Evolutionary conservation across 2,329 filamentous ascomycete species (phyloP).

Genomic region (Teratosphaeriaceae sp.): DNA sequence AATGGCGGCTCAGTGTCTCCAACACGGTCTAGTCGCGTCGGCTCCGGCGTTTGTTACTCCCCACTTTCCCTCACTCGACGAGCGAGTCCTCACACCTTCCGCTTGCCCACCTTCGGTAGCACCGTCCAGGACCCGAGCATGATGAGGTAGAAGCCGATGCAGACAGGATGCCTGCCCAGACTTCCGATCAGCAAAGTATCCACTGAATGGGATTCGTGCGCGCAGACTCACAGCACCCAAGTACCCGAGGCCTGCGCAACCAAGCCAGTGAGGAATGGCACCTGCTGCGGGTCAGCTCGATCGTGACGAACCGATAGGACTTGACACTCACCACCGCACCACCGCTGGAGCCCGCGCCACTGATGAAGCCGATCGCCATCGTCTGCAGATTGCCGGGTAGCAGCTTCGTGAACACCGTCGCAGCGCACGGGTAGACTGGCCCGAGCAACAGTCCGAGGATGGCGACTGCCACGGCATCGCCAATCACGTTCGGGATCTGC

Average conservation of each 20-base stretch:
- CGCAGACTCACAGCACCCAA: no score
- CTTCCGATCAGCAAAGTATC: no score
- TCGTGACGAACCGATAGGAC: background rate
- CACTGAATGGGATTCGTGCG: no score
- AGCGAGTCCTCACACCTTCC: no score
- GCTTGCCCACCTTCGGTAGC: slow-evolving; percentile 47
- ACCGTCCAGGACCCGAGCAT: slow-evolving; percentile 62
- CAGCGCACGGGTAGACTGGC: slow-evolving; percentile 70
- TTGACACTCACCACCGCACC: slow-evolving; percentile 52
- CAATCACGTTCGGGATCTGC: slow-evolving; percentile 68
- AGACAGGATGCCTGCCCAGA: slow-evolving; percentile 58
- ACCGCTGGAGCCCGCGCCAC: slow-evolving; percentile 62
- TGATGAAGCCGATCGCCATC: slow-evolving; percentile 60
- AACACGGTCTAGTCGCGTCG: no score
- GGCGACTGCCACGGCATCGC: slow-evolving; percentile 49
- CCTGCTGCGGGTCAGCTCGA: slow-evolving; percentile 4
- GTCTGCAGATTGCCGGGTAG: slow-evolving; percentile 56
- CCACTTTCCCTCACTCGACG: no score
- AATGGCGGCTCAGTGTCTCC: no score
- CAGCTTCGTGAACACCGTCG: slow-evolving; percentile 55
- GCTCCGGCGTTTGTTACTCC: no score
- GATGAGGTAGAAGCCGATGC: slow-evolving; percentile 55
- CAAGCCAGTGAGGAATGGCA: no score
- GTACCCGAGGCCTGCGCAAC: no score
- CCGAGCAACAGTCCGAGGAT: slow-evolving; percentile 70